Base-by-base conservation (phyloP, 129 eudicot species). In the Tanacetum coccineum region DNA sequence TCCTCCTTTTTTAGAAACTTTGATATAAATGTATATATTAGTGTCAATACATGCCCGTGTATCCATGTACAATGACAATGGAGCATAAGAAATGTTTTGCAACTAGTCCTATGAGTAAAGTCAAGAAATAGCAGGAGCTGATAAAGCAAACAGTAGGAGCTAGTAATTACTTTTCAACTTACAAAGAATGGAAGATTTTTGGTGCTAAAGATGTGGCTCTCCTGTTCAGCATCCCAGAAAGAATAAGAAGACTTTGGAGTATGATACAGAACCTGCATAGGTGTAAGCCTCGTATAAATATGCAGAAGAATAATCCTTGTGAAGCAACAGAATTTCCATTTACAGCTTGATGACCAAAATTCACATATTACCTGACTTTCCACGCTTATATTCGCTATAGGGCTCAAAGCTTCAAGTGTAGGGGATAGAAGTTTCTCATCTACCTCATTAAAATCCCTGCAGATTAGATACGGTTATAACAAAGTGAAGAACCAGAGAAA, bases 151-250 rank as follows among this genome's bases (percentile, higher is more conserved):
- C 10, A 7, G 9, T 36, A 36, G 42, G 6, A 36, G 42, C 2
- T 36, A 36, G 36, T 26, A 61, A n/a, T n/a, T 61, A 48, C 68
- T 58, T 69, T 19, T 66, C 49, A 83, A 72, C 96, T 65, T 93
- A 93, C 99, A 86, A 93, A 93, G 80, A 93, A 93, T 2, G 99
- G 96, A 39, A 93, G 95, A 86, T 93, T 96, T 57, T 74, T 84
- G 59, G 89, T 82, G 76, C 85, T 81, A 78, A 88, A 89, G 68
- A 88, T 79, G 76, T 86, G 80, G 78, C 90, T 81, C 53, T 75
- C 83, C 53, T 65, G 80, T 70, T 82, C 81, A 50, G 76, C 82
- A 82, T 93, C 96, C 96, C 96, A 89, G 65, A 80, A 81, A 64
- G 96, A 79, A 78, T 78, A 86, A 51, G 96, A 93, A 58, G 96